These are phyloP conservation scores for Trichoderma gamsii DNA, from an alignment of 495 filamentous ascomycete species.

Conservation along the genomic window DNA sequence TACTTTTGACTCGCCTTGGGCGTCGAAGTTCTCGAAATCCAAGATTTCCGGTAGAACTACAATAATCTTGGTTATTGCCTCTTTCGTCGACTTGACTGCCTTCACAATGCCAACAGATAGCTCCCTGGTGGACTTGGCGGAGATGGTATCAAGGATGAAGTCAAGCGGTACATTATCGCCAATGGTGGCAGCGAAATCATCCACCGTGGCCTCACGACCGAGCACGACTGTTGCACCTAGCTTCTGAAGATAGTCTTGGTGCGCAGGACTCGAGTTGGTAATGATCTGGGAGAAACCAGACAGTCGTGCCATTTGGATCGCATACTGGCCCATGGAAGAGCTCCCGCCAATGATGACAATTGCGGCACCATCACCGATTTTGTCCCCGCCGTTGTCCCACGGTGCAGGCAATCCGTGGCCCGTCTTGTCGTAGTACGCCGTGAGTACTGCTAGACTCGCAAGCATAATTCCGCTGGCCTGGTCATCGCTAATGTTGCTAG, in stretches of 20 bases:
- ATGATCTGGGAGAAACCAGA: not conserved
- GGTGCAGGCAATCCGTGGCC: not conserved
- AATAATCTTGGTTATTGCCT: not conserved
- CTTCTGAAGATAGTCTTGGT: not conserved
- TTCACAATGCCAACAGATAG: not conserved
- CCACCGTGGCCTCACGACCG: not conserved
- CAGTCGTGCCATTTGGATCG: not conserved
- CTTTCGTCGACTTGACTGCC: not conserved
- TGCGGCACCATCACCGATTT: not conserved
- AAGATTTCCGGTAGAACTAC: not conserved
- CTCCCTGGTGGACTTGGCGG: not conserved
- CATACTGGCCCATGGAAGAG: constrained; percentile 4
- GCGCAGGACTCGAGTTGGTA: not conserved
- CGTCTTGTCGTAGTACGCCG: not conserved
- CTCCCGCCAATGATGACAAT: not conserved
- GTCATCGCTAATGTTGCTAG: not conserved
- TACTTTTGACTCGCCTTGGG: not conserved
- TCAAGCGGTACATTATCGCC: not conserved
- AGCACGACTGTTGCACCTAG: not conserved
- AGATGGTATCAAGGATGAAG: not conserved
- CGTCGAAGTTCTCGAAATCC: not conserved
- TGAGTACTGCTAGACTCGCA: not conserved
- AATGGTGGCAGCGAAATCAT: not conserved
- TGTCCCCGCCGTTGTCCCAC: not conserved
- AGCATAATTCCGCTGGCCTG: not conserved